Conservation (phyloP, 495 filamentous ascomycete genomes). For the Aspergillus steynii region DNA sequence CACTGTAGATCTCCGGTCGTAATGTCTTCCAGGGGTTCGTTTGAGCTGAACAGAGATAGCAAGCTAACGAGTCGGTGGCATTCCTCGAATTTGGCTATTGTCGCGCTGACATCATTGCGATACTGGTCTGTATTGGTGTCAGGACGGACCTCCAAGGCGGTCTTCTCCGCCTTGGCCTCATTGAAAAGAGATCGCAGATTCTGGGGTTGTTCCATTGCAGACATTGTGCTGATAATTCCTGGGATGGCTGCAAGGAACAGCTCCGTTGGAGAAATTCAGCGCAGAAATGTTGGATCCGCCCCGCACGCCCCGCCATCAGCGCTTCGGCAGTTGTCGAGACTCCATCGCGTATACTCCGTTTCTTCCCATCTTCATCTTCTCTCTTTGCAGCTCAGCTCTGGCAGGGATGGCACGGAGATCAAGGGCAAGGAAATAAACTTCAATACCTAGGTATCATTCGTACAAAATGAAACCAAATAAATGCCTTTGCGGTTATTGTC, state of each 20-base stretch:
- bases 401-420: too few relatives aligned
- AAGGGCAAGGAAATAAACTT: too few relatives aligned
- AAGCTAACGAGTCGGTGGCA: conserved; percentile 67
- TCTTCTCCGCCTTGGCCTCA: conserved; percentile 56
- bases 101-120: conserved; percentile 63
- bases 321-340: neutral
- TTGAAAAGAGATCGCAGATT: conserved; percentile 59
- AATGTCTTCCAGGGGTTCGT: conserved; percentile 88
- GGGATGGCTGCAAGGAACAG: conserved; percentile 10
- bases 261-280: conserved; percentile 17
- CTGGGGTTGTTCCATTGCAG: conserved; percentile 57
- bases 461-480: too few relatives aligned
- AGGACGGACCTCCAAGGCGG: conserved; percentile 45
- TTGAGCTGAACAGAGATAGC: conserved; percentile 82
- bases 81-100: conserved; percentile 70
- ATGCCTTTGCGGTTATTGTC: neutral
- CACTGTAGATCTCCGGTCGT: conserved; percentile 81
- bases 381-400: too few relatives aligned
- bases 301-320: conserved; percentile 9
- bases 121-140: conserved; percentile 61
- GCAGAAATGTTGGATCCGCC: conserved; percentile 15
- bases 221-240: conserved; percentile 7
- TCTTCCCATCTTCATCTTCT: neutral
- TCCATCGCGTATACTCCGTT: neutral
- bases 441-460: too few relatives aligned